Base-by-base conservation (phyloP, 768 basidiomycete genomes). In the Mycena leptocephala region DNA sequence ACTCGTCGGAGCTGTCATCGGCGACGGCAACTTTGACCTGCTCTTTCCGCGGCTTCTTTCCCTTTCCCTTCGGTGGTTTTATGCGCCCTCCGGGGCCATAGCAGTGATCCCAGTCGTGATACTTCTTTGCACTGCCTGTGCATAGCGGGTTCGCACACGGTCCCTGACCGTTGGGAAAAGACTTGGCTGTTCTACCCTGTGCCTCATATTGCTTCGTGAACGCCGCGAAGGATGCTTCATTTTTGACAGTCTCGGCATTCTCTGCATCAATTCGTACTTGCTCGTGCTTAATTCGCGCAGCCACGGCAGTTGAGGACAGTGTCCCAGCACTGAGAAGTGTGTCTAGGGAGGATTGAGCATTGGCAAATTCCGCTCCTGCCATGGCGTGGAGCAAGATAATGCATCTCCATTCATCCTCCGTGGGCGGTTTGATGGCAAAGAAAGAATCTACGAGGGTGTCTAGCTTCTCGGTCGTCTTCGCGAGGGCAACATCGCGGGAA, bases 31-130 rank as follows among this genome's bases (percentile, higher is more conserved):
- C 68, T 16, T 61, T 59, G 28, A 58, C 58, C n/a, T 58, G 59
- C 6, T 61, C 55, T 18, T 70, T 70, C 35, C n/a, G 30, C 28
- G 48, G 20, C 51, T 30, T 67, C 51, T 2, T 5, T 22, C 22
- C 39, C 8, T 37, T 5, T 43, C 32, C 2, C n/a, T 3, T 48
- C 0, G 66, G 66, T 2, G 5, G 33, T 16, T 67, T 35, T 0
- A 39, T 30, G n/a, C 51, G 66, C 8, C 66, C 66, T 6, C 66
- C 66, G 11, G n/a, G n/a, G 66, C 53, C 14, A 6, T 59, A 70
- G 41, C 68, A 70, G 28, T 70, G 68, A 5, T 59, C 69, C 69
- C 69, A 70, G 9, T 70, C 69, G 16, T 70, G 69, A 43, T 18
- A 70, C 58, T 37, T 58, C 46, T 70, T 70, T 5, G 69, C 69